Evolutionary conservation across 768 basidiomycete genomes (phyloP).

Genomic region (Rhodosporidiobolus odoratus): DNA sequence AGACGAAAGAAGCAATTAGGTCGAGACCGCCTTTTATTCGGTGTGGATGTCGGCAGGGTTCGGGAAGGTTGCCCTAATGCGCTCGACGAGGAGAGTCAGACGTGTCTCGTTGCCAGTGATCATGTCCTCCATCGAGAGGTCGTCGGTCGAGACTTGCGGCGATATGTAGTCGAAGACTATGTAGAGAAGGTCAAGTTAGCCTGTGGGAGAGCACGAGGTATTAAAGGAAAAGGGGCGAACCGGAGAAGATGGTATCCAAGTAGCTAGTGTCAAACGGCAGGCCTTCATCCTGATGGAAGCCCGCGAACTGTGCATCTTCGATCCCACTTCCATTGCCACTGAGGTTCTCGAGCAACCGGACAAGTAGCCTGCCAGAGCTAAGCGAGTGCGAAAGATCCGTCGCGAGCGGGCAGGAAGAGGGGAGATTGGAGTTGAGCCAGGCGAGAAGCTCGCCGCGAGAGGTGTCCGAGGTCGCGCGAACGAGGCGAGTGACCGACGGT

Average conservation of each 20-base stretch:
- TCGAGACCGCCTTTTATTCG: neutral
- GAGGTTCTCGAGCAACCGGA: slow-evolving; percentile 68
- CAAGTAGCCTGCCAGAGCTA: slow-evolving; percentile 63
- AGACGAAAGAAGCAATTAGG: neutral
- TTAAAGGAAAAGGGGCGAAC: slow-evolving; percentile 38
- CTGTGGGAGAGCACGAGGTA: slow-evolving; percentile 57
- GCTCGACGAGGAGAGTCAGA: slow-evolving; percentile 67
- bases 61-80: slow-evolving; percentile 26
- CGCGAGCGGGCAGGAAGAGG: slow-evolving; percentile 55
- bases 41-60: neutral
- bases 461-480: slow-evolving; percentile 3
- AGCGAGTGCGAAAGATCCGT: slow-evolving; percentile 48
- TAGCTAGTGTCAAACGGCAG: slow-evolving; percentile 24
- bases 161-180: slow-evolving; percentile 67
- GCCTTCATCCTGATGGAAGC: slow-evolving; percentile 26
- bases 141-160: slow-evolving; percentile 74
- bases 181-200: slow-evolving; percentile 48
- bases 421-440: slow-evolving; percentile 85
- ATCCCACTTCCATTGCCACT: slow-evolving; percentile 41
- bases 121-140: slow-evolving; percentile 89
- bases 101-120: slow-evolving; percentile 74
- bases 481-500: neutral
- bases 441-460: slow-evolving; percentile 55
- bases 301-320: slow-evolving; percentile 28
- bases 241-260: slow-evolving; percentile 29